phyloP scores from a whole-genome alignment of 2,329 filamentous ascomycete species.

The Zymoseptoria brevis region DNA sequence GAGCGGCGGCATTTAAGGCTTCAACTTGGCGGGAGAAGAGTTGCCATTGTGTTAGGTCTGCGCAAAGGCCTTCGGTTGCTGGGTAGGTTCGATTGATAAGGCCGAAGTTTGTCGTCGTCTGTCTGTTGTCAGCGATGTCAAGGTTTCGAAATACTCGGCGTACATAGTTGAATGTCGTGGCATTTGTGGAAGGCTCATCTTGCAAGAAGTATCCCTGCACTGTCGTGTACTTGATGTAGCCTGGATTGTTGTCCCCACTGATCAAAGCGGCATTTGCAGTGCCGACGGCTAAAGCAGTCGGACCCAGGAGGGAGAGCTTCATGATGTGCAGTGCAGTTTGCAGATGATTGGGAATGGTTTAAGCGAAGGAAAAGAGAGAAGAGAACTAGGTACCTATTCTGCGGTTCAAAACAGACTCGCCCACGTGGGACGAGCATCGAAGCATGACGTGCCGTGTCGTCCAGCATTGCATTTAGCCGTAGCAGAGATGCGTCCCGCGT shows the following conservation, averaged over 20 bases:
- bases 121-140: conserved; percentile 1
- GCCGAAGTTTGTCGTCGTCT: conserved; percentile 58
- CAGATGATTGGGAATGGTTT: not conserved
- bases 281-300: conserved; percentile 4
- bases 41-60: conserved; percentile 55
- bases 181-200: conserved; percentile 50
- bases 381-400: not conserved
- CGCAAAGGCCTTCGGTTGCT: conserved; percentile 38
- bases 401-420: not conserved
- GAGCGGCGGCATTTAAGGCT: conserved; percentile 45
- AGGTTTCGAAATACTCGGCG: not conserved
- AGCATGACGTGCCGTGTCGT: not conserved
- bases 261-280: conserved; percentile 7
- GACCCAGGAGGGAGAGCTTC: conserved; percentile 4
- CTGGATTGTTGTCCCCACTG: conserved; percentile 6
- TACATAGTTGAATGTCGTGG: conserved; percentile 58
- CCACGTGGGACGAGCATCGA: not conserved
- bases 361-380: not conserved
- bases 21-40: conserved; percentile 53
- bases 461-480: not conserved
- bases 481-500: too few species aligned
- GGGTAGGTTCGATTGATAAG: conserved; percentile 56
- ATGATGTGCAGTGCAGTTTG: not conserved
- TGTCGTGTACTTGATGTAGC: conserved; percentile 51
- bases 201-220: conserved; percentile 58